Conservation (phyloP, 1,284 basidiomycete species). For the Ustilago loliicola region DNA sequence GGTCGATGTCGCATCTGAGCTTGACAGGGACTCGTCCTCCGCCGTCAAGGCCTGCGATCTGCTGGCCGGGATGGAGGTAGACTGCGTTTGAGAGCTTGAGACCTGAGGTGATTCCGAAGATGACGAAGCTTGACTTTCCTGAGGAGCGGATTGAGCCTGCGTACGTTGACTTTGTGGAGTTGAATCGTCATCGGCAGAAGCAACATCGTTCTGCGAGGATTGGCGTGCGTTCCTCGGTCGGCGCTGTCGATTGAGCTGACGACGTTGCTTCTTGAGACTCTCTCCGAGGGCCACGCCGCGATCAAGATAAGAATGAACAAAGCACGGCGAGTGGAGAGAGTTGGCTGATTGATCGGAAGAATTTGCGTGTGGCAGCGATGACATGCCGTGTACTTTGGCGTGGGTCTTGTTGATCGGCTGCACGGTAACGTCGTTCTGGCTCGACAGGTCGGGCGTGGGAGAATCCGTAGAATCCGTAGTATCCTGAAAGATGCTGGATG, state of each 20-base stretch:
- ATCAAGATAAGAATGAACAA: conserved; percentile 62
- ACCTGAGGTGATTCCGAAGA: conserved; percentile 4
- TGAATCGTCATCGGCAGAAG: conserved; percentile 32
- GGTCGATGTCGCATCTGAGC: conserved; percentile 28
- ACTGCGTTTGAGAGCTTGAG: not conserved
- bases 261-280: conserved; percentile 46
- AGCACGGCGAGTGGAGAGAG: conserved; percentile 53
- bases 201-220: conserved; percentile 31
- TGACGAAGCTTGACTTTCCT: not conserved
- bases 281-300: conserved; percentile 52
- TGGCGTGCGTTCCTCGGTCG: conserved; percentile 12
- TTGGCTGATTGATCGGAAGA: conserved; percentile 22
- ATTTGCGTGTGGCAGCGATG: conserved; percentile 31
- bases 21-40: conserved; percentile 21
- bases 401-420: conserved; percentile 42
- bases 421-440: conserved; percentile 5
- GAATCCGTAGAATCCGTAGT: conserved; percentile 35
- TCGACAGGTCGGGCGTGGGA: conserved; percentile 19
- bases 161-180: conserved; percentile 8
- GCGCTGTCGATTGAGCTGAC: conserved; percentile 39
- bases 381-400: conserved; percentile 52
- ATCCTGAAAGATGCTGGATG: conserved; percentile 21
- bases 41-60: conserved; percentile 4
- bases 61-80: conserved; percentile 3
- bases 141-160: conserved; percentile 2